Evolutionary conservation across 495 filamentous ascomycete genomes (phyloP), one percentile per base, ranked within the genome.

Genomic region (Aspergillus sclerotioniger): DNA sequence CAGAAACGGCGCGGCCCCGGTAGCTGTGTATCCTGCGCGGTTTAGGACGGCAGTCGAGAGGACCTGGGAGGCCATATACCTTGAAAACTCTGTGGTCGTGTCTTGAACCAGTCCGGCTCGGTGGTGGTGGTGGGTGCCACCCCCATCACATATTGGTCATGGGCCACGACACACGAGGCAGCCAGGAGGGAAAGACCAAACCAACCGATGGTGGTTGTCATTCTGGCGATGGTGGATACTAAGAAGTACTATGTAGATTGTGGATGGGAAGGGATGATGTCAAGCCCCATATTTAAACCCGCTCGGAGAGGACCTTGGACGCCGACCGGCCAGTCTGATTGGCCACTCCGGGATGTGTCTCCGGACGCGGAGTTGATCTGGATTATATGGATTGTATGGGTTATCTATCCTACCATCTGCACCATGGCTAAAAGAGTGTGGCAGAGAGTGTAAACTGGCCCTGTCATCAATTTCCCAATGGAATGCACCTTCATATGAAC

Each of bases 101-200:
- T 54, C 16, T 46, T 10, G 20, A 54, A 54, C 52, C 52, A 54
- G 45, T 54, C 52, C 3, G 52, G 52, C n/a, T 54, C 52, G 0
- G 52, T n/a, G 17, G 52, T 54, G 12, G 39, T 16, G 20, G 37
- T 41, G 37, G 37, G 13, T 13, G 35, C 35, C 37, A 41, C n/a
- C 10, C 37, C 37, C 37, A 41, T 41, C 37, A 41, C 37, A n/a
- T 41, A 41, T 13, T 41, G 37, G 12, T 41, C 37, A 2, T n/a
- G 15, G 37, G 37, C 37, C 13, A 13, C 37, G n/a, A 41, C 37
- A n/a, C 37, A 41, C 37, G 37, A 41, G 13, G 37, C 37, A 13
- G 37, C 37, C 37, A 41, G 37, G 8, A 41, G 37, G 5, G 37
- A 41, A 3, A 41, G 37, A n/a, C 37, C 37, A 1, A 41, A 5